phyloP scores from a whole-genome alignment of 345 rosid genomes.

The Alliaria petiolata region DNA sequence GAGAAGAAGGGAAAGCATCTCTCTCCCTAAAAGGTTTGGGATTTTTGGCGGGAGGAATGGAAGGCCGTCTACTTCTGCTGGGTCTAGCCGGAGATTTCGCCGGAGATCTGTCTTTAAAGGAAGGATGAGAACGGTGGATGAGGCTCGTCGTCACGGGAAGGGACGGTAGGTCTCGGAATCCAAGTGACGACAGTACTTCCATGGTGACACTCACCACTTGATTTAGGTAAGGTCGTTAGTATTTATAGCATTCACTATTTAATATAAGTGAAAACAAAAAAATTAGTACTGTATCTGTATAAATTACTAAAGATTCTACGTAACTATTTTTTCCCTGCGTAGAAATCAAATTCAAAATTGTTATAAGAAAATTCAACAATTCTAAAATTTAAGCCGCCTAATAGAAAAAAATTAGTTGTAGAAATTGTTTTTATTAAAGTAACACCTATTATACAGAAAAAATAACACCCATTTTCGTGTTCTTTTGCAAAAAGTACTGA shows the following conservation, averaged over 20 bases:
- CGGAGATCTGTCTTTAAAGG: conserved; percentile 19
- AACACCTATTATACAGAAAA: too few species aligned
- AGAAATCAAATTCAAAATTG: too few species aligned
- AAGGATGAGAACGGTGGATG: conserved; percentile 2
- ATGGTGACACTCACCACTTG: background rate
- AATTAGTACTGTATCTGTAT: too few species aligned
- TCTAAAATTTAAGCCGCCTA: too few species aligned
- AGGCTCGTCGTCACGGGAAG: conserved; percentile 12
- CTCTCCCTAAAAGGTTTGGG: conserved; percentile 44
- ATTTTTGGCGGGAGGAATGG: conserved; percentile 23
- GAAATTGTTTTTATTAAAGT: too few species aligned
- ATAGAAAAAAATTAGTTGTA: too few species aligned
- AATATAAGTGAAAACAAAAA: too few species aligned
- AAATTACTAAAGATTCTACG: too few species aligned
- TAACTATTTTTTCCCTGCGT: too few species aligned
- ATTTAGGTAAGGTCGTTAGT: background rate
- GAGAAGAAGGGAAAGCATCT: conserved; percentile 60
- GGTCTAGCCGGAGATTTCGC: conserved; percentile 12
- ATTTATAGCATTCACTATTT: background rate
- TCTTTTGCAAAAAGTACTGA: too few species aligned
- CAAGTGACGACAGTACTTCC: conserved; percentile 34
- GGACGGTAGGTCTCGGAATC: conserved; percentile 25
- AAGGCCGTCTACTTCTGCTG: conserved; percentile 18
- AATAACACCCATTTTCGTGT: too few species aligned
- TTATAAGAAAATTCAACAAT: too few species aligned